Evolutionary conservation across 2,329 filamentous ascomycete species (phyloP), one percentile per base, ranked within the genome.

Genomic region (Alternaria triticimaculans): DNA sequence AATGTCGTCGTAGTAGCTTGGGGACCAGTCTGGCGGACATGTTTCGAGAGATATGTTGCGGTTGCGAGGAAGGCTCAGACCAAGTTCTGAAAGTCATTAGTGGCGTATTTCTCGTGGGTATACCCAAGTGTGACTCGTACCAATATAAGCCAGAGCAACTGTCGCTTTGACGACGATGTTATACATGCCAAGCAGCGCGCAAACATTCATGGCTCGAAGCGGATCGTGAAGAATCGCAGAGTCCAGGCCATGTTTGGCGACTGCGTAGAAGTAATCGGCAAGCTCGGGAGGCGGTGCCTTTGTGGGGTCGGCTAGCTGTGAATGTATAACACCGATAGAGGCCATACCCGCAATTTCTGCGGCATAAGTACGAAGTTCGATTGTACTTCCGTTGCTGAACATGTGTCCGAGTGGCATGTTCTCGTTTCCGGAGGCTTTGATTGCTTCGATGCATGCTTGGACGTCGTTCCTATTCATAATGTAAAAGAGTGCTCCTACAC

Each of bases 341-440:
- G 69, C 68, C 61, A 70, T 69, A 7, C 69, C 70, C 8, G 64
- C 68, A 6, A 69, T 54, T 44, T 72, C 70, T 26, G 64, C 64
- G n/a, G 66, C 50, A 0, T 44, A 50, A 8, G 66, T 57, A 15
- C 46, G 62, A 2, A 54, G 11, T 18, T 67, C 9, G 3, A 58
- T 55, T 6, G 26, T 58, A 10, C 20, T 48, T 12, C 15, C 43
- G n/a, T 48, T 60, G 28, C 26, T 59, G 30, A 68, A 30, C 5
- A 72, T 26, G 12, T 61, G 51, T 8, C 62, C 58, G 8, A 72
- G 53, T 14, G 57, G 51, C 9, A 21, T 56, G 10, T 53, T 25
- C 15, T 21, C 18, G 41, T 60, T 45, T 8, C 45, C 45, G 28
- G 61, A 55, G n/a, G 57, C 56, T 18, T 43, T 44, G 21, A 61